Base-by-base conservation (phyloP, 2,329 filamentous ascomycete species). In the Alternaria postmessia region DNA sequence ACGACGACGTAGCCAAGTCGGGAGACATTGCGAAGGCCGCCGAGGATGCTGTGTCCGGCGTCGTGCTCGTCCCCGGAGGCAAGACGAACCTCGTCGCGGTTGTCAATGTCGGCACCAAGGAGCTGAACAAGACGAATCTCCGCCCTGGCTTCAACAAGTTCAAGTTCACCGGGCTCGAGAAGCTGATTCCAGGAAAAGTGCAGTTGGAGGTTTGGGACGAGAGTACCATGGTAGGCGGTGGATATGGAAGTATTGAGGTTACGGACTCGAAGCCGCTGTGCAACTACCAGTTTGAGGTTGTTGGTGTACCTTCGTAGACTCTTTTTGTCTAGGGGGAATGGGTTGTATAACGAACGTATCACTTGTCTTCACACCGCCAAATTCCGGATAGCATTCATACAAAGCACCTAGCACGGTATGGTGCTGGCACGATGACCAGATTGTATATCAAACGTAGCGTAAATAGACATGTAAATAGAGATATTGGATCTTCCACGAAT, bases 1-100 rank as follows among this genome's bases (percentile, higher is more conserved):
- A 80, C 78, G 5, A 81, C 82, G 14, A 85, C 34, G 55, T 84
- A 72, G 2, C 62, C 58, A 2, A 83, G 34, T 62, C 62, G 8
- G 12, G 5, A 4, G 57, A 64, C 24, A 59, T 67, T 8, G 32
- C 39, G 7, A 54, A 14, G 1, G 57, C 48, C 38, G 63, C 54
- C 14, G 61, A 67, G 16, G 63, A 67, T 14, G 56, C 52, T 3
- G 61, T 67, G 4, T 62, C 44, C 5, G 61, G 55, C 20, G 54
- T 70, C n/a, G n/a, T 69, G 6, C 52, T 67, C 5, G 62, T 64
- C 4, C 43, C 61, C 3, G 54, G 63, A 51, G 68, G 63, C 36
- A 57, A 65, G 30, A 61, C 49, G 6, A 59, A 57, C 11, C 58
- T 72, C 3, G 57, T 67, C n/a, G 67, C 66, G 36, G 68, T 69